A percentile compares a stretch with the other conserved stretches of the same genome.
Evolutionary conservation across 108 stramenopile genomes (phyloP).

Genomic region (Cyclotella baltica): DNA sequence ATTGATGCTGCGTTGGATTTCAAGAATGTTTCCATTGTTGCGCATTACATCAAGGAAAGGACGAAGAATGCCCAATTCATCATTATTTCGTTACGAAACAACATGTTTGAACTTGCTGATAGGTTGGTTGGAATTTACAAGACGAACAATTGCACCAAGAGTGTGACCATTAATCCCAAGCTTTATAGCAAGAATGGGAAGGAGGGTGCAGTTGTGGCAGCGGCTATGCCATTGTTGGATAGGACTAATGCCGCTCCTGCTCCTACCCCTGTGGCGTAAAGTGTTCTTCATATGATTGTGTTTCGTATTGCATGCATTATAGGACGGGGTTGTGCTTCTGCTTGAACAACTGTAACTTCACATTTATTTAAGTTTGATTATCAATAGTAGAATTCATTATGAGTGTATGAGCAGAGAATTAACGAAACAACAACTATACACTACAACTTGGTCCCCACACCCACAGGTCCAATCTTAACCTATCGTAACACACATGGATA

Average conservation of each 20-base stretch:
- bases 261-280: slow-evolving; percentile 19
- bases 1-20: slow-evolving; percentile 99
- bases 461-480: too few species aligned
- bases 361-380: too few species aligned
- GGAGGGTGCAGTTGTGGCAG: neutral
- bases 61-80: slow-evolving; percentile 99
- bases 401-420: too few species aligned
- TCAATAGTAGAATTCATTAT: too few species aligned
- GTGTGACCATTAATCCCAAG: slow-evolving; percentile 94
- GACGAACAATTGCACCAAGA: slow-evolving; percentile 96
- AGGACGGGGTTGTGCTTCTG: too few species aligned
- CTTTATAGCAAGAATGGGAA: slow-evolving; percentile 33
- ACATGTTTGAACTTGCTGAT: slow-evolving; percentile 99
- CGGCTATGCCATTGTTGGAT: slow-evolving; percentile 36
- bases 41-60: slow-evolving; percentile 99
- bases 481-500: too few species aligned
- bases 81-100: slow-evolving; percentile 98
- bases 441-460: too few species aligned
- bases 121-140: slow-evolving; percentile 99
- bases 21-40: slow-evolving; percentile 99
- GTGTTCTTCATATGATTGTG: neutral
- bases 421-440: too few species aligned
- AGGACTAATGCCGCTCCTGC: slow-evolving; percentile 32
- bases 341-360: too few species aligned
- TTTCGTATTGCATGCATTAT: neutral